These are phyloP conservation scores for Cruciata laevipes DNA, from an alignment of 257 asterid genomes.

Conservation along the genomic window DNA sequence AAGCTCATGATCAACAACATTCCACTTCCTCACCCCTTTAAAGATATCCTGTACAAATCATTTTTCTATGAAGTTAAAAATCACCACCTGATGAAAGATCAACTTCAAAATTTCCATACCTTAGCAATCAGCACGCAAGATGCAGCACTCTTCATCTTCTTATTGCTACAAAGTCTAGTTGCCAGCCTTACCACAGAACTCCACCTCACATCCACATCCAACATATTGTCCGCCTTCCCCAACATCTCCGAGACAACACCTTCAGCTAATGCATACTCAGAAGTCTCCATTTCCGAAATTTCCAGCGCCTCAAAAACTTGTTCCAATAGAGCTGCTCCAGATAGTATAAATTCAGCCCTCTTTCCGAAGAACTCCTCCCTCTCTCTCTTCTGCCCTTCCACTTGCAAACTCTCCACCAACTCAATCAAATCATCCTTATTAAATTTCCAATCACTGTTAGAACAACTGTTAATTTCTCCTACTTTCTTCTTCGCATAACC, in stretches of 20 bases:
- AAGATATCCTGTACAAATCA: constrained; percentile 49
- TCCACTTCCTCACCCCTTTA: constrained; percentile 46
- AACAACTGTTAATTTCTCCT: constrained; percentile 27
- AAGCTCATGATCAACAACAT: constrained; percentile 24
- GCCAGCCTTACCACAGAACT: constrained; percentile 51
- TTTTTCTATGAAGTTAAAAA: neutral
- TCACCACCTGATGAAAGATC: neutral
- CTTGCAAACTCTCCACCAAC: constrained; percentile 44
- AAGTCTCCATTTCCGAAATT: constrained; percentile 63
- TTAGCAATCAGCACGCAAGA: constrained; percentile 46
- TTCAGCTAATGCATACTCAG: constrained; percentile 68
- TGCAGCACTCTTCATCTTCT: constrained; percentile 57
- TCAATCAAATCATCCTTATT: constrained; percentile 44
- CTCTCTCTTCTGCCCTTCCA: constrained; percentile 33
- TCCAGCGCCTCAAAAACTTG: constrained; percentile 50
- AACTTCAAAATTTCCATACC: constrained; percentile 27
- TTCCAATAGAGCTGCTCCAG: constrained; percentile 58
- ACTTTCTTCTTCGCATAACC: constrained; percentile 37
- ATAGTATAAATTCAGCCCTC: constrained; percentile 54
- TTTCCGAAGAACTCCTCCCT: constrained; percentile 38
- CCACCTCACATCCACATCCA: constrained; percentile 68
- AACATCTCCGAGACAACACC: constrained; percentile 70
- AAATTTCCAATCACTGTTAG: constrained; percentile 65
- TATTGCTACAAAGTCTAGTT: constrained; percentile 48
- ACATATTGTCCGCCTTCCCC: constrained; percentile 32